Conservation (phyloP, 2,329 filamentous ascomycete species). For the Leptographium radiaticola region DNA sequence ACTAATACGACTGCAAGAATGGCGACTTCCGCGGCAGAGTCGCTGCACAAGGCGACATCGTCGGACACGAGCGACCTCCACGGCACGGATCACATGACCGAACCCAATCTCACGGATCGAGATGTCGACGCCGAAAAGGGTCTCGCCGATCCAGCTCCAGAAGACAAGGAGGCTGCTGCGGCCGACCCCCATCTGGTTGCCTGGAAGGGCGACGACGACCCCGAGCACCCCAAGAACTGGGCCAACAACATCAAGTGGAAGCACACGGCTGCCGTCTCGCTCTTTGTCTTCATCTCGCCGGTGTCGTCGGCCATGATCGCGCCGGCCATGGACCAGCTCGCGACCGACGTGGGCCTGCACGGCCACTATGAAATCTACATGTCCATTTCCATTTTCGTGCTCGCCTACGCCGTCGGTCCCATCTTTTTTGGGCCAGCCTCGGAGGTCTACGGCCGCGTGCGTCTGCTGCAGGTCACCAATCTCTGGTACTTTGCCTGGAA, state of each 20-base stretch:
- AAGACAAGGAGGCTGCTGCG: not conserved
- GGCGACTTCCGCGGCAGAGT: not conserved
- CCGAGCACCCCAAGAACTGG: conserved; percentile 42
- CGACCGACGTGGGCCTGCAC: conserved; percentile 38
- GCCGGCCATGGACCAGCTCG: conserved; percentile 34
- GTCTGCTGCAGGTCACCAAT: conserved; percentile 26
- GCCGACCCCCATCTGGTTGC: conserved; percentile 21
- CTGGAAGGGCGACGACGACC: conserved; percentile 40
- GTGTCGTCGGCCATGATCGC: conserved; percentile 44
- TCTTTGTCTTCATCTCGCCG: conserved; percentile 47
- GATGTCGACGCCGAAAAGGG: not conserved
- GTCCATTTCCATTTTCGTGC: conserved; percentile 44
- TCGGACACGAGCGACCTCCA: not conserved
- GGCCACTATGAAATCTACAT: conserved; percentile 27
- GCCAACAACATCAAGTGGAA: conserved; percentile 40
- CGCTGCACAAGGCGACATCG: not conserved
- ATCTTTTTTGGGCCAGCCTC: conserved; percentile 33
- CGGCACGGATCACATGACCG: not conserved
- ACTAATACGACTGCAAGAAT: not conserved
- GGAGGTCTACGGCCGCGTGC: not conserved
- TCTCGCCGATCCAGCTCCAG: not conserved
- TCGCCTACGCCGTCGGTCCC: conserved; percentile 40
- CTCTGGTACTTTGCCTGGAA: conserved; percentile 47
- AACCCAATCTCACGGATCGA: not conserved
- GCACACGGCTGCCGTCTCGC: conserved; percentile 37